These are phyloP conservation scores for Cladophialophora bantiana DNA, from an alignment of 2,329 filamentous ascomycete species.

Conservation along the genomic window DNA sequence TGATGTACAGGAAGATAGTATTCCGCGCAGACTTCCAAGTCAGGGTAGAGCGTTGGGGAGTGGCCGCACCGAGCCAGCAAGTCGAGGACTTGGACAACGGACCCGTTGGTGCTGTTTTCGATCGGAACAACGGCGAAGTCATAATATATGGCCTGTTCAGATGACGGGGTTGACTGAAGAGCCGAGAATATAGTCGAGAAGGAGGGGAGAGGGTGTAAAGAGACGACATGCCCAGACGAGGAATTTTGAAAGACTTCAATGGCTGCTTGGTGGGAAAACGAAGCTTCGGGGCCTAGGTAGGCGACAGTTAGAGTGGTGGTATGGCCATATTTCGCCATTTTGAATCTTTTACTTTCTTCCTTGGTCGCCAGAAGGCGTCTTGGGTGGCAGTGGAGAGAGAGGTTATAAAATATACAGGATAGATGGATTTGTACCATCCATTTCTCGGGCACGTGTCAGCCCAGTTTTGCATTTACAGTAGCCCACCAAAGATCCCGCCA, in stretches of 20 bases:
- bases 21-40: constrained; percentile 80
- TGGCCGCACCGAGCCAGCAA: constrained; percentile 78
- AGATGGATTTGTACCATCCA: neutral
- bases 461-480: neutral
- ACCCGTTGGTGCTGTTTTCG: constrained; percentile 95
- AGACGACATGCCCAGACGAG: neutral
- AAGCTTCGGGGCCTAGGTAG: constrained; percentile 69
- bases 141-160: constrained; percentile 46
- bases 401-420: neutral
- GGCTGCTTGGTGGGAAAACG: constrained; percentile 72
- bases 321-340: neutral
- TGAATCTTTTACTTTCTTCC: neutral
- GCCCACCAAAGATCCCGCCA: too few species aligned
- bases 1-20: constrained; percentile 88
- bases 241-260: constrained; percentile 32
- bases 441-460: neutral
- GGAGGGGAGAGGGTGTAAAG: constrained; percentile 31
- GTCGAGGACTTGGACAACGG: constrained; percentile 88
- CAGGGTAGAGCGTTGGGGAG: constrained; percentile 59
- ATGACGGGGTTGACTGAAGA: constrained; percentile 57
- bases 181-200: constrained; percentile 53
- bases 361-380: neutral
- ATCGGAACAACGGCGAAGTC: constrained; percentile 86
- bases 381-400: neutral
- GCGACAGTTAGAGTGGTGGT: constrained; percentile 44